Base-by-base conservation (phyloP, 2,329 filamentous ascomycete genomes). In the Penicillium brevicompactum region DNA sequence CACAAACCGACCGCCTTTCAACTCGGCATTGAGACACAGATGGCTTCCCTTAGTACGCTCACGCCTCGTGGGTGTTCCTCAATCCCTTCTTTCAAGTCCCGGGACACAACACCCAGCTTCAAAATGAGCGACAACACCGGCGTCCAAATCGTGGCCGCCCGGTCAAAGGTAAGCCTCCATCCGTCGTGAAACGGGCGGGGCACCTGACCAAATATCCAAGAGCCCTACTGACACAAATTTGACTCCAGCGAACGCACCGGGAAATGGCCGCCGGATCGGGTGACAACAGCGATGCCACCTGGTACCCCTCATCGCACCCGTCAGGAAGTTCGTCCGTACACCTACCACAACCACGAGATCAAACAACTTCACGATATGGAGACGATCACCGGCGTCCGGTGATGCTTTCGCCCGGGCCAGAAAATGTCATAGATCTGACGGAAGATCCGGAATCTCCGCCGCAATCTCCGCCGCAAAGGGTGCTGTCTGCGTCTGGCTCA, bases 371-470 rank as follows among this genome's bases (percentile, higher is more conserved):
- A 13, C 79, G 82, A n/a, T 81, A 84, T 71, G 82, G 83, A 4
- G 72, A 78, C 43, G 84, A 86, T 59, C 82, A 76, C 58, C 74
- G 83, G 55, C 74, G 81, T 56, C 84, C 84, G 1, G 69, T 76
- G 14, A 74, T 71, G 4, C 74, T 62, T n/a, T 55, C 67, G n/a
- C 50, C 63, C 21, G 56, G 52, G 16, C 49, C 62, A 22, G 56
- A 54, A 10, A 70, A 76, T 47, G 70, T 79, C 8, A 80, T 81
- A 32, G 78, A 81, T 60, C 65, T 81, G 18, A 80, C 78, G 14
- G 70, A 76, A 22, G 78, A 79, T 7, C 70, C 75, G 1, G 75
- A 77, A 41, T 69, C 68, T n/a, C 71, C 70, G 24, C 60, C 63
- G 41, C 49, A 50, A 43, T 9, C 13, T n/a, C 18, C 10, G 18